phyloP scores from a whole-genome alignment of 169 alveolate species.

The Plasmodium gonderi region DNA sequence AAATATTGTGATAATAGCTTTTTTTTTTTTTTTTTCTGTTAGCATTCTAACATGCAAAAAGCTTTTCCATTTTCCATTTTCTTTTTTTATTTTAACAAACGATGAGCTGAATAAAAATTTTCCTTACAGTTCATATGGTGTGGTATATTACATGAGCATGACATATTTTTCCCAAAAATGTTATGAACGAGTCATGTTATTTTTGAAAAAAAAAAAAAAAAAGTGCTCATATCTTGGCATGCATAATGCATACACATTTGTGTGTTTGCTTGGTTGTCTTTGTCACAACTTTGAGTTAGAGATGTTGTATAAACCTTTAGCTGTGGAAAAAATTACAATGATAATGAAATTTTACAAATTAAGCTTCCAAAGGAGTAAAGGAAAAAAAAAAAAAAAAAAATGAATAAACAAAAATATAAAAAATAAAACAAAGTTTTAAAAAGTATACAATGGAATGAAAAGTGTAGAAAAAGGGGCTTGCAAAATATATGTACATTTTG shows the following conservation, averaged over 20 bases:
- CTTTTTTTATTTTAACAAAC: background rate
- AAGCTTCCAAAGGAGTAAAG: background rate
- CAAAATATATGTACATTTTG: background rate
- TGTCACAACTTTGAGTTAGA: background rate
- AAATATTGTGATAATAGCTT: background rate
- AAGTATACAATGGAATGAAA: background rate
- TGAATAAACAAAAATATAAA: too few relatives aligned
- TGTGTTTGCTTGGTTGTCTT: background rate
- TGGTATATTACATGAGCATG: background rate
- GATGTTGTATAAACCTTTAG: background rate
- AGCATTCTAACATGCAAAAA: background rate
- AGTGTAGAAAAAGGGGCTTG: background rate
- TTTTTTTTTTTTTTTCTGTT: conserved; percentile 25
- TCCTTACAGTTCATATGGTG: background rate
- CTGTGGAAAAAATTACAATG: background rate
- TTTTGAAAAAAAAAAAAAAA: background rate
- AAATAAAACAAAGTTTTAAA: background rate
- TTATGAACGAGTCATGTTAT: background rate
- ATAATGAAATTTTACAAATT: background rate
- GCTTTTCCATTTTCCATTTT: background rate
- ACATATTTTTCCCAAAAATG: background rate
- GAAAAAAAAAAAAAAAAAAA: background rate
- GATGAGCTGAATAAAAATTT: background rate
- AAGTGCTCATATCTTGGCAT: background rate
- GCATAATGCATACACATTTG: background rate